Base-by-base conservation (phyloP, 345 rosid species). In the Aquilaria yunnanensis region DNA sequence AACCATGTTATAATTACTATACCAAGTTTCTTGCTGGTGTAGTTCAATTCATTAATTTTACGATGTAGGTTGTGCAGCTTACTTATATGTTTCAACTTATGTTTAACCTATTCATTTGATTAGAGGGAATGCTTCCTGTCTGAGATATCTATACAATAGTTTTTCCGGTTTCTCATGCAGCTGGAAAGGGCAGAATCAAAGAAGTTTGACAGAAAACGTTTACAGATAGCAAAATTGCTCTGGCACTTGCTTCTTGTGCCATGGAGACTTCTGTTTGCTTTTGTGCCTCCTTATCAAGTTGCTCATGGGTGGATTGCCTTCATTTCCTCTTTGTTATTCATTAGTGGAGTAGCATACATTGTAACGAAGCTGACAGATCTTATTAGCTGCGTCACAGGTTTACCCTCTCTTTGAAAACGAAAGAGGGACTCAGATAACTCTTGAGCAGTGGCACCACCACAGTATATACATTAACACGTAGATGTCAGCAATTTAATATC, bases 301-400 rank as follows among this genome's bases (percentile, higher is more conserved):
- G 92, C 88, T 71, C 88, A 89, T 61, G 98, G 98, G 59, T 93
- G 97, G 98, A 61, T 89, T 54, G 90, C 97, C 58, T 89, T 92
- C 72, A 74, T 85, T 70, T 87, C 83, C 81, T 89, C 96, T 54
- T 85, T 93, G 30, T 32, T 79, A 63, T 93, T 89, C 78, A 89
- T 89, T 80, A 84, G 90, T 51, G 88, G 90, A 50, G 83, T 92
- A 37, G 93, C 98, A 59, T 89, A 84, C 52, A 63, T 87, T 43
- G 86, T 93, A 41, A 93, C 96, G 53, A 54, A 75, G 74, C 68
- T 93, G 59, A 83, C 94, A 2, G 97, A 89, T 72, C 77, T 89
- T 58, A 85, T 93, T 72, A 93, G 92, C 87, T 93, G 97, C 49
- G 93, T 86, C 61, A 85, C 98, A 73, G 98, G 97, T 93, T 73